Percentiles rank a stretch among this genome's conserved stretches.
Conservation (phyloP, 179 eudicot genomes). For the Beta corolliflora region DNA sequence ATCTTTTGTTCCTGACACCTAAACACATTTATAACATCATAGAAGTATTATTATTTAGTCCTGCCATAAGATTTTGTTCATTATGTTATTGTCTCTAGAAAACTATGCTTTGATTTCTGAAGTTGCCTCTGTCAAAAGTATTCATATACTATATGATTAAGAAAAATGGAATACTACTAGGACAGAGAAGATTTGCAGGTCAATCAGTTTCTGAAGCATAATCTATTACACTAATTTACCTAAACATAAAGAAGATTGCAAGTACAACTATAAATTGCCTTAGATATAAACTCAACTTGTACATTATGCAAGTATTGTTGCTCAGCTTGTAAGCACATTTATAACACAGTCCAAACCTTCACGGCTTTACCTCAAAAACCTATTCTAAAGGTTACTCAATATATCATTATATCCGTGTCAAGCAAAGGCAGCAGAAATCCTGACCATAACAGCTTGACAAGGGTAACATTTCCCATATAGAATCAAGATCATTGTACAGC, state of each 20-base stretch:
- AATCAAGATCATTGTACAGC: background rate
- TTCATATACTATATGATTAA: background rate
- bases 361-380: background rate
- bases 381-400: background rate
- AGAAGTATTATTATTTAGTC: background rate
- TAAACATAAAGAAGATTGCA: background rate
- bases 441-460: background rate
- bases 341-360: background rate
- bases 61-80: background rate
- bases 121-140: background rate
- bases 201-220: background rate
- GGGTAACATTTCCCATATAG: constrained; percentile 2
- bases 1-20: background rate
- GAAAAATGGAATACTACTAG: background rate
- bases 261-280: background rate
- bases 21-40: background rate
- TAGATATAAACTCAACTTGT: background rate
- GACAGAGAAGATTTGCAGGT: background rate
- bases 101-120: background rate
- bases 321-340: background rate
- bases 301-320: background rate
- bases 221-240: background rate
- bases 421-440: background rate
- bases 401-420: background rate
- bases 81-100: background rate